Base-by-base conservation (phyloP, 192 early-diverging fungal species). In the Dissophora ornata region DNA sequence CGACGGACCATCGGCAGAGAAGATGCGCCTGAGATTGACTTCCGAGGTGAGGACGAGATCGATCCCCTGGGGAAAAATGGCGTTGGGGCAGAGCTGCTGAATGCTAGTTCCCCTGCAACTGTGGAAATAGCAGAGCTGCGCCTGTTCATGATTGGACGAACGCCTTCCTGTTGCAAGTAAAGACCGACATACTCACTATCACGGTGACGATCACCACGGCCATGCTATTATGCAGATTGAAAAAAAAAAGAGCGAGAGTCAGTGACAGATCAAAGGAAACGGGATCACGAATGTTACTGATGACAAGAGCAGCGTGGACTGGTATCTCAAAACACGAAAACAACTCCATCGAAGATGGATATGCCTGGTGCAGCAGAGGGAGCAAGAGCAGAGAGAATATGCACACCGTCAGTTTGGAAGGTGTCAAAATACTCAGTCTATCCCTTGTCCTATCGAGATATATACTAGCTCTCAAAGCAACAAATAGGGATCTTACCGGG, bases 141-240 rank as follows among this genome's bases (percentile, higher is more conserved):
- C 29, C 68, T 42, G 61, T 57, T 71, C 1, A 50, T 25, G 15
- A 11, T 28, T 5, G 57, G 5, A 22, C 45, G 59, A 26, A 32
- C 52, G 19, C 18, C 40, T n/a, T 77, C 73, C 57, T 77, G 73
- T 25, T 77, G 73, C 19, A 77, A 25, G 45, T 77, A 77, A 11
- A 77, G 53, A 24, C 73, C 73, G 22, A 77, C 57, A 18, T 67
- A 77, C 16, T 77, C 73, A 19, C 73, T 67, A 7, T 77, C 73
- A 9, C 73, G 73, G 26, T 67, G 65, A 26, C 73, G 63, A 62
- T 77, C 73, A 34, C 73, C 73, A 22, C 73, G 73, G 18, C 73
- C 73, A 54, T 77, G 73, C 73, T 77, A 67, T 19, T 25, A 22
- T 25, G 21, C 41, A 51, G 16, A 40, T 40, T 21, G 6, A 44